Evolutionary conservation across 306 rosid species (phyloP).

Genomic region (Alnus glutinosa): DNA sequence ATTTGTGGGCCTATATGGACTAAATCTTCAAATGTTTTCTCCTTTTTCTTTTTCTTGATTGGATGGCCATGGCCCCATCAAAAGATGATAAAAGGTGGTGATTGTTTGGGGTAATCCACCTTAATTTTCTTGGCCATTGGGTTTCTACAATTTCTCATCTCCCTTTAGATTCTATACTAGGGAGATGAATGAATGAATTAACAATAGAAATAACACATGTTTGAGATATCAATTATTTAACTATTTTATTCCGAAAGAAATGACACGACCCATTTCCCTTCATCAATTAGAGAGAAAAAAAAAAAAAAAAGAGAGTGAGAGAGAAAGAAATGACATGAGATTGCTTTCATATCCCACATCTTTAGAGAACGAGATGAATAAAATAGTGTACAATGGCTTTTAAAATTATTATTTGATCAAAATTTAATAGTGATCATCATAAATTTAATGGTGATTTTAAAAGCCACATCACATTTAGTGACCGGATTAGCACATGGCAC

Average conservation of each 20-base stretch:
- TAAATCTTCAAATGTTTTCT: slow-evolving; percentile 37
- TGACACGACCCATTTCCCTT: no score
- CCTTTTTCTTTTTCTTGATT: slow-evolving; percentile 31
- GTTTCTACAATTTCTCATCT: neutral
- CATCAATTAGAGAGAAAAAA: no score
- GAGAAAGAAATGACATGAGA: no score
- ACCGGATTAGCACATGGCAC: no score
- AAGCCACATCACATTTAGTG: no score
- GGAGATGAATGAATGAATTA: neutral
- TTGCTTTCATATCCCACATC: no score
- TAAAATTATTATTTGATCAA: no score
- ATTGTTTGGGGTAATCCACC: neutral
- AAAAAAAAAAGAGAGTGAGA: no score
- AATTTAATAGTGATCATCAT: no score
- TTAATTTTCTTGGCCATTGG: neutral
- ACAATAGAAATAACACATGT: neutral
- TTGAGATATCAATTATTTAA: neutral
- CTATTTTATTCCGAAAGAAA: neutral
- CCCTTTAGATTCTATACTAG: neutral
- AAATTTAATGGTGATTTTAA: no score
- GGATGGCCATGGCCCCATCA: slow-evolving; percentile 20
- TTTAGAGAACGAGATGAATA: no score
- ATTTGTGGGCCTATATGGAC: slow-evolving; percentile 54
- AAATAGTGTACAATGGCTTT: no score
- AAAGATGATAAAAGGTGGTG: neutral